phyloP scores from a whole-genome alignment of 495 filamentous ascomycete species.

The Glarea lozoyensis region DNA sequence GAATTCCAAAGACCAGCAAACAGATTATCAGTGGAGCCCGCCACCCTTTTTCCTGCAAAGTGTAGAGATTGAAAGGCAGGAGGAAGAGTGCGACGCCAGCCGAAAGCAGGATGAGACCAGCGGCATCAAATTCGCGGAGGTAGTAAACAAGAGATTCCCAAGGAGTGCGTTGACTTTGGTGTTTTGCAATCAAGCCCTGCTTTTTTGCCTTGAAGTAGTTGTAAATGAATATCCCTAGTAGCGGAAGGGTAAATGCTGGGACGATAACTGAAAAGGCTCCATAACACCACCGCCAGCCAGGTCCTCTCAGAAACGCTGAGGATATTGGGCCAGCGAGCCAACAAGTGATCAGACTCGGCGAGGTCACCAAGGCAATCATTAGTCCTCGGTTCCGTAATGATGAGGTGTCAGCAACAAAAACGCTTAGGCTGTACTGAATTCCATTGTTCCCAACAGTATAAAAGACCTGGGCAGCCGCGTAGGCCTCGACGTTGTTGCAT shows the following conservation, averaged over 20 bases:
- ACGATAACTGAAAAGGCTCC: conserved; percentile 37
- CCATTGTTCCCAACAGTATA: conserved; percentile 47
- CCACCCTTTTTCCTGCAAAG: conserved; percentile 36
- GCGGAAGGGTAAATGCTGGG: conserved; percentile 24
- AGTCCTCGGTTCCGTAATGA: conserved; percentile 47
- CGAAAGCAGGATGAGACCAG: conserved; percentile 49
- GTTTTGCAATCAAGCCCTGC: conserved; percentile 36
- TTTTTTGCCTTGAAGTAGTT: conserved; percentile 50
- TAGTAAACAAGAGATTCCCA: conserved; percentile 43
- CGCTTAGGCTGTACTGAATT: conserved; percentile 42
- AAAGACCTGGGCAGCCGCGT: conserved; percentile 29
- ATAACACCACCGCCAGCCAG: conserved; percentile 50
- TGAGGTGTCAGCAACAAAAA: conserved; percentile 53
- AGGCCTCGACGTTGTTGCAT: conserved; percentile 39
- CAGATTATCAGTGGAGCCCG: conserved; percentile 43
- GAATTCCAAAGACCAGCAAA: conserved; percentile 48
- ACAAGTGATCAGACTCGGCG: conserved; percentile 52
- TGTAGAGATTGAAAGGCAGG: conserved; percentile 49
- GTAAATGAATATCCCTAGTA: conserved; percentile 34
- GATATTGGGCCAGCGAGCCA: conserved; percentile 33
- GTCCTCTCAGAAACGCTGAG: conserved; percentile 28
- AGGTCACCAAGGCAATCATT: conserved; percentile 44
- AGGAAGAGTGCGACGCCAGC: conserved; percentile 53
- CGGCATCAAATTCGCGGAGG: conserved; percentile 48
- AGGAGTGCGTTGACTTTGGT: conserved; percentile 35